Base-by-base conservation (phyloP, 2,329 filamentous ascomycete genomes). In the Boeremia lycopersici region DNA sequence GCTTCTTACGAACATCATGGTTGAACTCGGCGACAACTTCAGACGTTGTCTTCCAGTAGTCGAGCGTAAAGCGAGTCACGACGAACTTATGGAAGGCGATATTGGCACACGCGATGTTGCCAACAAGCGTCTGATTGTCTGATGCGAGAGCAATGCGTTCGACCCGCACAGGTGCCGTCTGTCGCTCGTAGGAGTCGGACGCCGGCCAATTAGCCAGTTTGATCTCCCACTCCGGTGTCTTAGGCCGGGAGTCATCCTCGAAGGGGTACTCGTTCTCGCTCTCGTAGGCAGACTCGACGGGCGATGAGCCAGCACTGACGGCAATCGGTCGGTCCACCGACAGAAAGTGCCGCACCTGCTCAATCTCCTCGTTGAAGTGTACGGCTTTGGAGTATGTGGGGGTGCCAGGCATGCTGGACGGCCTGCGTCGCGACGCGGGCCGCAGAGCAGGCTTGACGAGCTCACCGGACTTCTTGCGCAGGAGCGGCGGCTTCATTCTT, bases 41-140 rank as follows among this genome's bases (percentile, higher is more conserved):
- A 0, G 95, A 99, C 0, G 93, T 96, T 0, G 95, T 99, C 82
- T 96, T 96, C 95, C 95, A 99, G 78, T 96, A 95, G 75, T 99
- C 95, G 41, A 97, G 84, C 0, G 95, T 99, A 75, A 99, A 99
- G 45, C 95, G 87, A 74, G 91, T 93, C n/a, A 89, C 86, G 48
- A 99, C 91, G 6, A 82, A 76, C 77, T 99, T 99, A 48, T 93
- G 85, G 77, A 96, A 99, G 0, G 92, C 86, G 38, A 98, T 77
- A 75, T 99, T 99, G 71, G 89, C 87, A 19, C 96, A 93, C 7
- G 87, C 89, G 47, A 96, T 84, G 15, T 87, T 89, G 11, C 95
- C 95, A 45, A 96, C 82, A 61, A 99, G 78, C 1, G 84, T 90
- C 77, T 93, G 93, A 69, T 96, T 92, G 74, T 98, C 93, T 2